Base-by-base conservation (phyloP, 345 rosid species). In the Gossypium raimondii region DNA sequence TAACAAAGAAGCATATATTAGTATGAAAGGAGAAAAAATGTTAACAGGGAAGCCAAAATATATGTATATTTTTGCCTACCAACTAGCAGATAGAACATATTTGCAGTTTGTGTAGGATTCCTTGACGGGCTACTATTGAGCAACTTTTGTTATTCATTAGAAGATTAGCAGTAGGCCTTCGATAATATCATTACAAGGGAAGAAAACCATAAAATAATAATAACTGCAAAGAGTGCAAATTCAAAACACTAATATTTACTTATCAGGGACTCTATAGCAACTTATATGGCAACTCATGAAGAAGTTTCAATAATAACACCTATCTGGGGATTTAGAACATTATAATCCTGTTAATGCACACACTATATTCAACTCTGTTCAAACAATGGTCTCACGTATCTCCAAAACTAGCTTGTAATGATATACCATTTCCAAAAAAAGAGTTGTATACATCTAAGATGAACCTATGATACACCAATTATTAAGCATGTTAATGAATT, bases 401-500 rank as follows among this genome's bases (percentile, higher is more conserved):
- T 41, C 24, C 2, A 41, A 41, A 13, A 38, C 50, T 44, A 9
- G 14, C 47, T n/a, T 64, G 27, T 11, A 64, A 41, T 41, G 14
- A 41, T 41, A 41, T 8, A 64, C 50, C 16, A 64, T 64, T 64
- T 64, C 50, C 68, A 20, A 10, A n/a, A 41, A 64, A 11, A 11
- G 27, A 20, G 20, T 50, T 69, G 45, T 10, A 27, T 51, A 44
- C 2, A 65, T 65, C 9, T 64, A 64, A n/a, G 74, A 38, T 38
- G 50, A 11, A 18, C 22, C 20, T 6, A 20, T 52, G 24, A 76
- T 13, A n/a, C 11, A 51, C 58, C 22, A 41, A 72, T 13, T 41
- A 70, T 57, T 70, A 70, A 55, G 51, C 67, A 76, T 38, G 16
- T 3, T 2, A 22, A 75, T 66, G 73, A 57, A 64, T 63, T 56